Percentiles rank a stretch among this genome's conserved stretches.
Evolutionary conservation across 2,329 filamentous ascomycete species (phyloP).

Genomic region (Pseudophaeomoniella oleicola): DNA sequence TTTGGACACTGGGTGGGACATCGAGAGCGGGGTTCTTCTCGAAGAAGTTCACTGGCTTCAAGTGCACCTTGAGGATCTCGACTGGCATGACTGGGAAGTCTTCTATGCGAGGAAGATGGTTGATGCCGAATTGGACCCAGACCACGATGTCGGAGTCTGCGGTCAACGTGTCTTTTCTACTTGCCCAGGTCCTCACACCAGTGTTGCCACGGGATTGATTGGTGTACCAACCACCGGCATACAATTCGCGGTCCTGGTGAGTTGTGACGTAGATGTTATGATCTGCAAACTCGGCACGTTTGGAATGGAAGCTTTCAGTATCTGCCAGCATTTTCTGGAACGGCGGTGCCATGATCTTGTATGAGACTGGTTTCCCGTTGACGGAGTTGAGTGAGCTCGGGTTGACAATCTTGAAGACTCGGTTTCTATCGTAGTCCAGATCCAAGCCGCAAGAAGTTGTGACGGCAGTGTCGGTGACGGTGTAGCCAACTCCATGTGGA

Average conservation of each 20-base stretch:
- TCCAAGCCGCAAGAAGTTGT: constrained; percentile 32
- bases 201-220: constrained; percentile 40
- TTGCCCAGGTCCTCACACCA: constrained; percentile 38
- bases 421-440: constrained; percentile 31
- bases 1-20: constrained; percentile 26
- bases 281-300: constrained; percentile 39
- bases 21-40: constrained; percentile 36
- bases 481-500: constrained; percentile 38
- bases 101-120: constrained; percentile 49
- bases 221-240: constrained; percentile 40
- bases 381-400: constrained; percentile 35
- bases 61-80: constrained; percentile 34
- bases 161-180: constrained; percentile 27
- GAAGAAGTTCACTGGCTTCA: constrained; percentile 38
- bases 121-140: constrained; percentile 45
- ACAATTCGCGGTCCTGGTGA: constrained; percentile 38
- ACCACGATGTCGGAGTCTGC: constrained; percentile 33
- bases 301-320: constrained; percentile 30
- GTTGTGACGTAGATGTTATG: constrained; percentile 41
- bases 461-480: constrained; percentile 31
- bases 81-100: constrained; percentile 57
- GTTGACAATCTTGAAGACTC: constrained; percentile 46
- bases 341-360: constrained; percentile 40
- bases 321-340: constrained; percentile 45
- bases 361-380: constrained; percentile 39